Evolutionary conservation across 768 basidiomycete genomes (phyloP).

Genomic region (Leucocoprinus sp.): DNA sequence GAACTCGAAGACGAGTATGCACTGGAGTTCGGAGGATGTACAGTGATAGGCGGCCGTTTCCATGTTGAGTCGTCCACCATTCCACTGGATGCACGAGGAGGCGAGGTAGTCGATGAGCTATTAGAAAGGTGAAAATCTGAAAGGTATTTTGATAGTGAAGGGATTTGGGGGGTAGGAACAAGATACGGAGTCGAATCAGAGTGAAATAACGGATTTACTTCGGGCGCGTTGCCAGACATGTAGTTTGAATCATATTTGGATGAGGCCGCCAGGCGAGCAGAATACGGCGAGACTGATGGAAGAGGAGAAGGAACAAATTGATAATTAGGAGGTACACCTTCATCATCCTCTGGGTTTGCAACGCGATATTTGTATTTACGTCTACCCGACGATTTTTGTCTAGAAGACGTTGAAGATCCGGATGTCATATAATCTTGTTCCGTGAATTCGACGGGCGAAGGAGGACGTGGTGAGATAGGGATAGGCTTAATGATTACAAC

Average conservation of each 20-base stretch:
- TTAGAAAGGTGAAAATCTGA: not conserved
- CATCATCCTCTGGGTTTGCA: constrained; percentile 3
- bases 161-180: not conserved
- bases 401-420: constrained; percentile 13
- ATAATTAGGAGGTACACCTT: not conserved
- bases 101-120: too few relatives aligned
- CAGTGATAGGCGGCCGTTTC: constrained; percentile 23
- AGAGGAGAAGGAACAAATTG: constrained; percentile 7
- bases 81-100: not conserved
- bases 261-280: constrained; percentile 4
- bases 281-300: constrained; percentile 4
- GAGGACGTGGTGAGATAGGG: constrained; percentile 21
- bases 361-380: constrained; percentile 3
- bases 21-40: not conserved
- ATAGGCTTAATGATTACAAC: constrained; percentile 19
- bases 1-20: not conserved
- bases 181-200: constrained; percentile 1
- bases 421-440: constrained; percentile 10
- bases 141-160: not conserved
- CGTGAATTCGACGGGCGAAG: not conserved
- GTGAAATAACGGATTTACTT: not conserved
- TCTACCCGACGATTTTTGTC: constrained; percentile 8
- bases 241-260: constrained; percentile 6
- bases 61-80: constrained; percentile 16
- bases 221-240: not conserved